Conservation (phyloP, 345 rosid genomes). For the Brassica cretica region DNA sequence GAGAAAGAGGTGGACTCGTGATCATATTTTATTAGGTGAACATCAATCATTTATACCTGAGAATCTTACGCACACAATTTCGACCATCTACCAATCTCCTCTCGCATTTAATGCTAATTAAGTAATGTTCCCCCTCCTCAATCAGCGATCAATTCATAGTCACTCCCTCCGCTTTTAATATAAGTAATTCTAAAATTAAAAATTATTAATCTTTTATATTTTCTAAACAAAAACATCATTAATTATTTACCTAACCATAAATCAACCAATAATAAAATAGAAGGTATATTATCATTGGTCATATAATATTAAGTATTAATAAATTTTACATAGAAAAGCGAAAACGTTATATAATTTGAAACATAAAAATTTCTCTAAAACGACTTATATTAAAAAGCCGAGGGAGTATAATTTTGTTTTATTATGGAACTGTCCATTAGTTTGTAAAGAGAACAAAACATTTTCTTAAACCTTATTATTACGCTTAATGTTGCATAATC, state of each 20-base stretch:
- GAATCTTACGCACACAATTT: conserved; percentile 13
- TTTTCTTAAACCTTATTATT: conserved; percentile 27
- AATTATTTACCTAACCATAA: too few species aligned
- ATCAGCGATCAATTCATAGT: conserved; percentile 23
- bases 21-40: conserved; percentile 25
- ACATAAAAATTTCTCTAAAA: too few species aligned
- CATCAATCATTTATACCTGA: conserved; percentile 38
- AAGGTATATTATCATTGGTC: too few species aligned
- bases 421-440: conserved; percentile 4
- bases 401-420: neutral
- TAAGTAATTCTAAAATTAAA: too few species aligned
- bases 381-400: too few species aligned
- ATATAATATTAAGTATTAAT: too few species aligned
- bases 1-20: conserved; percentile 25
- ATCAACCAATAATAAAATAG: too few species aligned
- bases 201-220: too few species aligned
- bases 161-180: too few species aligned
- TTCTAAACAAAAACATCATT: too few species aligned
- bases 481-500: conserved; percentile 1
- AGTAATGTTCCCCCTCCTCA: conserved; percentile 13
- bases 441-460: conserved; percentile 11
- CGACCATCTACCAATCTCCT: conserved; percentile 1
- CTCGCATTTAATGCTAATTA: conserved; percentile 16
- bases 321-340: too few species aligned
- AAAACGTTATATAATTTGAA: too few species aligned